phyloP scores from a whole-genome alignment of 306 rosid genomes.

The Pyrus pyrifolia region DNA sequence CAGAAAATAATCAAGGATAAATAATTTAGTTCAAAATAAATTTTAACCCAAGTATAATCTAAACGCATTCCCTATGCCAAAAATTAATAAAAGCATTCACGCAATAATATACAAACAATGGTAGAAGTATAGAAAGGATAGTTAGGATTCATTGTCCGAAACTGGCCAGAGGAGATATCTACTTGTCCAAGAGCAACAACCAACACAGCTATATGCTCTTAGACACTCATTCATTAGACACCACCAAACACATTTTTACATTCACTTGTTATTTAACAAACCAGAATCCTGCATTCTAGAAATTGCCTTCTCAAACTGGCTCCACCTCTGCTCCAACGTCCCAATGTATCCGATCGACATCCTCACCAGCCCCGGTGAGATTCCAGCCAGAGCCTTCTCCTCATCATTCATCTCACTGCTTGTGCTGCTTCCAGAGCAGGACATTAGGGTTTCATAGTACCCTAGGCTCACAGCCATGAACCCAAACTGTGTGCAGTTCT shows the following conservation, averaged over 20 bases:
- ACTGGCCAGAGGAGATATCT: neutral
- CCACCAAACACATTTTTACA: neutral
- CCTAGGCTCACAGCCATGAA: constrained; percentile 93
- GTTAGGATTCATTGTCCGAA: neutral
- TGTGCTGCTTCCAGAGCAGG: constrained; percentile 85
- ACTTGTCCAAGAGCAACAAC: neutral
- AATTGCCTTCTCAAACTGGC: constrained; percentile 62
- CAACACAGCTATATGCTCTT: neutral
- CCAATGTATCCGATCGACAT: constrained; percentile 81
- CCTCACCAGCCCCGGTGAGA: constrained; percentile 75
- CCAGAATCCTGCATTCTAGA: constrained; percentile 36
- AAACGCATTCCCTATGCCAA: too few species aligned
- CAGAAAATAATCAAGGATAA: neutral
- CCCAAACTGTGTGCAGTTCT: constrained; percentile 69
- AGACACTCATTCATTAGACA: neutral
- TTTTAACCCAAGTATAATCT: too few species aligned
- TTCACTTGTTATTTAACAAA: constrained; percentile 7
- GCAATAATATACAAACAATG: neutral
- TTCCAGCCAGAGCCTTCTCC: constrained; percentile 68
- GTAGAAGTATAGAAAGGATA: neutral
- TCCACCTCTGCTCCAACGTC: constrained; percentile 84
- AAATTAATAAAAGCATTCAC: neutral
- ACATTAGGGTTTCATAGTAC: constrained; percentile 88
- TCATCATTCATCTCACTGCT: constrained; percentile 65
- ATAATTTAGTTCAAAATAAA: neutral